A percentile compares a stretch with the other conserved stretches of the same genome.
phyloP scores from a whole-genome alignment of 2,329 filamentous ascomycete species.

The Pseudocercospora musae region DNA sequence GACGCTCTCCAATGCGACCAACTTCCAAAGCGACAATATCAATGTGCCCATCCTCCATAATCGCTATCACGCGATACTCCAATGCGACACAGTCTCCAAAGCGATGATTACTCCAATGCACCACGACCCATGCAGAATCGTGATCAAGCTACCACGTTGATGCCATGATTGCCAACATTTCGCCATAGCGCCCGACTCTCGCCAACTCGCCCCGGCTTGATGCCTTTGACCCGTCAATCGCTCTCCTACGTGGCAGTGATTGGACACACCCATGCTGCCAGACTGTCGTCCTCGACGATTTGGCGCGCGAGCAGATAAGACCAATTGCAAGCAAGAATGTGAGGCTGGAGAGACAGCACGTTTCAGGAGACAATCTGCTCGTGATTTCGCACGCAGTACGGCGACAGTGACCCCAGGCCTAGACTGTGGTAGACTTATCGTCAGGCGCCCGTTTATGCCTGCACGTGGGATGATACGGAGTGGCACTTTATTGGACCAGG shows the following conservation, averaged over 20 bases:
- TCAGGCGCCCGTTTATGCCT: not conserved
- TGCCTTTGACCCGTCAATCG: not conserved
- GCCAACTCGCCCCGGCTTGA: not conserved
- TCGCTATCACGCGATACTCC: not conserved
- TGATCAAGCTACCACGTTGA: not conserved
- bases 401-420: constrained; percentile 6
- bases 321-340: not conserved
- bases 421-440: not conserved
- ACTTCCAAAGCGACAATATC: not conserved
- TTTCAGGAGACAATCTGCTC: constrained; percentile 1
- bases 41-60: not conserved
- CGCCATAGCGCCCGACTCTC: not conserved
- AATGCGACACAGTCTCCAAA: not conserved
- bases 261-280: not conserved
- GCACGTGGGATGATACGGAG: not conserved
- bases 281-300: not conserved
- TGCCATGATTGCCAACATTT: not conserved
- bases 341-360: not conserved
- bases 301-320: not conserved
- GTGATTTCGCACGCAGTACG: constrained; percentile 5
- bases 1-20: not conserved
- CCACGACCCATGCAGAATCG: not conserved
- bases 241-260: not conserved
- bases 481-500: constrained; percentile 2
- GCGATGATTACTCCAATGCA: not conserved